Conservation (phyloP, 345 rosid genomes). For the Camelina sativa region DNA sequence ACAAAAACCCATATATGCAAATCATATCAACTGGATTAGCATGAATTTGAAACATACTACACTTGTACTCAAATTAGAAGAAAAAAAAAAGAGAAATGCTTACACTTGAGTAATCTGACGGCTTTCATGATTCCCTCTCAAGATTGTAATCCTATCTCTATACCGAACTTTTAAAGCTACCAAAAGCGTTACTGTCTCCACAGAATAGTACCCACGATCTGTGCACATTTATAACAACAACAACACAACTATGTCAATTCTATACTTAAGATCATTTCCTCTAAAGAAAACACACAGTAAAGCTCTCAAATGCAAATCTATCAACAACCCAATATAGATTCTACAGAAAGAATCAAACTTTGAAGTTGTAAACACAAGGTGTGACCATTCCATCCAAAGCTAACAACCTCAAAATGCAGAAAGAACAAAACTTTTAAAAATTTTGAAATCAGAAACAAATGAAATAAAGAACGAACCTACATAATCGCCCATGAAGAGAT, state of each 20-base stretch:
- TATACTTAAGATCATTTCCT: too few species aligned
- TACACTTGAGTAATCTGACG: slow-evolving; percentile 90
- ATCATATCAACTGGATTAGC: background rate
- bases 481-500: slow-evolving; percentile 23
- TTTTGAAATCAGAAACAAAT: too few species aligned
- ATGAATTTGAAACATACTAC: background rate
- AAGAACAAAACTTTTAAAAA: background rate
- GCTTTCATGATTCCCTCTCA: slow-evolving; percentile 93
- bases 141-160: slow-evolving; percentile 87
- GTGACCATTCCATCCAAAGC: too few species aligned
- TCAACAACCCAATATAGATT: too few species aligned
- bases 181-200: slow-evolving; percentile 2
- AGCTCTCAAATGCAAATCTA: too few species aligned
- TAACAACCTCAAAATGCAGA: background rate
- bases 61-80: background rate
- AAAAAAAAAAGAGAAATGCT: background rate
- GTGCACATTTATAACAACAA: background rate
- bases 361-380: too few species aligned
- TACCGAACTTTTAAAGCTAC: slow-evolving; percentile 78
- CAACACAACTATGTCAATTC: too few species aligned
- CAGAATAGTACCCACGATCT: slow-evolving; percentile 19
- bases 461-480: background rate
- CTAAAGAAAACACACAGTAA: too few species aligned
- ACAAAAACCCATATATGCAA: background rate
- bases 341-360: too few species aligned